phyloP scores from a whole-genome alignment of 2,329 filamentous ascomycete genomes.

The Davidsoniella virescens region DNA sequence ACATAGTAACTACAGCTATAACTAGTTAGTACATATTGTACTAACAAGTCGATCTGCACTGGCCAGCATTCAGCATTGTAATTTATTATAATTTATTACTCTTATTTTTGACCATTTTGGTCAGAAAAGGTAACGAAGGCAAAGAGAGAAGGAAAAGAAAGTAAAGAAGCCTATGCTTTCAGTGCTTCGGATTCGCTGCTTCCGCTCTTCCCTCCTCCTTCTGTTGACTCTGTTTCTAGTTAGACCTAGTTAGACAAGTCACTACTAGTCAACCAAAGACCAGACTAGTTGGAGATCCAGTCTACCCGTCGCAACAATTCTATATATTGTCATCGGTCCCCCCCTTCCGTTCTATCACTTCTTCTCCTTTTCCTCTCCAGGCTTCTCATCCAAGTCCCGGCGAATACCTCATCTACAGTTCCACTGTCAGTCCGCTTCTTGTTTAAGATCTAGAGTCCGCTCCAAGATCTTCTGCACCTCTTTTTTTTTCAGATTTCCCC shows the following conservation, averaged over 20 bases:
- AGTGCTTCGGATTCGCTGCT: background rate
- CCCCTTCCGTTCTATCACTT: constrained; percentile 1
- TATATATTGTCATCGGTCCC: constrained; percentile 9
- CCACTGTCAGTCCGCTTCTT: background rate
- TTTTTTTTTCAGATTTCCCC: background rate
- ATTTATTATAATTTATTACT: no score
- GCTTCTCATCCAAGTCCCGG: constrained; percentile 6
- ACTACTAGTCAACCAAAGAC: no score
- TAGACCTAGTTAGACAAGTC: no score
- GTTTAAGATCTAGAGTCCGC: background rate
- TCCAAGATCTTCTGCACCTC: background rate
- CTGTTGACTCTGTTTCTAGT: background rate
- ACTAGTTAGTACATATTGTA: no score
- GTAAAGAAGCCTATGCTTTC: background rate
- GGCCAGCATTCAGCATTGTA: no score
- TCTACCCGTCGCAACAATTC: background rate
- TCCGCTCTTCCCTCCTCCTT: background rate
- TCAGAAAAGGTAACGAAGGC: background rate
- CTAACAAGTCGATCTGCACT: no score
- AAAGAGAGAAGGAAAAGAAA: no score
- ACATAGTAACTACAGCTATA: no score
- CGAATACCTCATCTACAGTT: constrained; percentile 2
- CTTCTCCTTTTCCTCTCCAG: constrained; percentile 7
- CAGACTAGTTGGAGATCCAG: background rate
- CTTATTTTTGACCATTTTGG: background rate